phyloP scores from a whole-genome alignment of 1,284 basidiomycete genomes.

The Pisolithus thermaeus region DNA sequence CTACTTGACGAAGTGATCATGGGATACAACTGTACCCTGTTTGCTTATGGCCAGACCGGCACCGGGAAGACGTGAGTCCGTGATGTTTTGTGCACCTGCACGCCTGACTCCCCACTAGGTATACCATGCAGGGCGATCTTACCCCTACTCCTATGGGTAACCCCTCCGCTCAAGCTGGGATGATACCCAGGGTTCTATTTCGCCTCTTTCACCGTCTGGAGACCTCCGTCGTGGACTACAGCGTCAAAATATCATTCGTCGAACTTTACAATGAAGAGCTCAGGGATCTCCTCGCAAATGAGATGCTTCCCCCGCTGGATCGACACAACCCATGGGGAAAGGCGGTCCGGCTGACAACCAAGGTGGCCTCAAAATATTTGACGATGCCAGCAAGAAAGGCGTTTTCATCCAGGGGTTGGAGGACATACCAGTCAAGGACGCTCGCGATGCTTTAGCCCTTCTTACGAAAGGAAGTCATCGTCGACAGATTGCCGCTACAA shows the following conservation, averaged over 20 bases:
- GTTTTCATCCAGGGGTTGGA: constrained; percentile 95
- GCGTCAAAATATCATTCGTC: constrained; percentile 91
- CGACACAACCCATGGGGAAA: constrained; percentile 68
- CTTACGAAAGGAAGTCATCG: constrained; percentile 87
- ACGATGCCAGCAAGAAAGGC: constrained; percentile 83
- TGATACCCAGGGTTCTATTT: constrained; percentile 96
- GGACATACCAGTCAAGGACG: constrained; percentile 81
- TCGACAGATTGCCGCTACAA: constrained; percentile 92
- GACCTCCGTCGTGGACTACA: constrained; percentile 72
- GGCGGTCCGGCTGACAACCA: constrained; percentile 37
- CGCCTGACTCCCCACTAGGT: constrained; percentile 40
- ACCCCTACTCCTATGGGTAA: constrained; percentile 79
- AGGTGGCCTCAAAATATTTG: constrained; percentile 82
- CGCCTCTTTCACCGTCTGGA: constrained; percentile 90
- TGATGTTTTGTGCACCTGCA: constrained; percentile 1
- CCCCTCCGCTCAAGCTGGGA: constrained; percentile 86
- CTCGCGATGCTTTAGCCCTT: constrained; percentile 79
- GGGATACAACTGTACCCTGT: constrained; percentile 98
- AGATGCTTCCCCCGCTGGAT: constrained; percentile 60
- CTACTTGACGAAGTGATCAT: constrained; percentile 91
- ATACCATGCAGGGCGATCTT: constrained; percentile 94
- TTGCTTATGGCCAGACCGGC: constrained; percentile 98
- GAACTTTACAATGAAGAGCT: constrained; percentile 99
- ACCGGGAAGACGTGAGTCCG: constrained; percentile 96
- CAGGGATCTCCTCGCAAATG: constrained; percentile 82